These are phyloP conservation scores for Podospora didyma DNA, from an alignment of 495 filamentous ascomycete species.

Conservation along the genomic window DNA sequence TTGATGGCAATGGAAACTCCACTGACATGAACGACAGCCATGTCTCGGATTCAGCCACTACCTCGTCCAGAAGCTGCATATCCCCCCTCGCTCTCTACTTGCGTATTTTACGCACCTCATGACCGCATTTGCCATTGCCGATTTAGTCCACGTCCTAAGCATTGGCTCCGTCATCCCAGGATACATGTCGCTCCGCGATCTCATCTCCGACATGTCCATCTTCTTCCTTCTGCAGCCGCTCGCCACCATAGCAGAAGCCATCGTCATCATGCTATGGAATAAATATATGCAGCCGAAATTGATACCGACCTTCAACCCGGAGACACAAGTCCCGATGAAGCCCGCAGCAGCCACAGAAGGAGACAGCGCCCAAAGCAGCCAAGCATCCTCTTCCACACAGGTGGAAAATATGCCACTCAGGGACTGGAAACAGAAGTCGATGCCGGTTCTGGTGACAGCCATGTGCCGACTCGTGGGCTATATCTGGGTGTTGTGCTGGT, in stretches of 20 bases:
- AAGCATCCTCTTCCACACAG: background rate
- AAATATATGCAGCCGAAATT: background rate
- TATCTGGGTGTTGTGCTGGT: conserved; percentile 13
- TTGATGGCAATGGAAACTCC: too few species aligned
- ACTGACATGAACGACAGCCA: conserved; percentile 2
- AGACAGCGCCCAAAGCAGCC: background rate
- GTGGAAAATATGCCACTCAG: background rate
- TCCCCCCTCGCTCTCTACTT: conserved; percentile 23
- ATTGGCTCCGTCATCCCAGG: conserved; percentile 14
- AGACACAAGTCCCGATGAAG: background rate
- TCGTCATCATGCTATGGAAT: background rate
- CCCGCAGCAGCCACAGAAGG: background rate
- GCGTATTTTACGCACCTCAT: conserved; percentile 33
- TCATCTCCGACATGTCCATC: conserved; percentile 16
- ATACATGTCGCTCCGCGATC: conserved; percentile 15
- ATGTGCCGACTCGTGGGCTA: conserved; percentile 6
- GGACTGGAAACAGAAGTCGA: background rate
- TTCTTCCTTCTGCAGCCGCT: conserved; percentile 34
- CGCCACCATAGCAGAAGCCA: conserved; percentile 26
- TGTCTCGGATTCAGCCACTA: conserved; percentile 23
- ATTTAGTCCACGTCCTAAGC: conserved; percentile 27
- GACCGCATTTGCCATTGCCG: conserved; percentile 34
- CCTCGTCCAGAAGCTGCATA: conserved; percentile 22
- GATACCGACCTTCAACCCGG: background rate
- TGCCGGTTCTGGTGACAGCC: background rate